Percentiles rank a stretch among this genome's conserved stretches.
Evolutionary conservation across 139 green algal genomes (phyloP).

Genomic region (Pleodorina starrii): DNA sequence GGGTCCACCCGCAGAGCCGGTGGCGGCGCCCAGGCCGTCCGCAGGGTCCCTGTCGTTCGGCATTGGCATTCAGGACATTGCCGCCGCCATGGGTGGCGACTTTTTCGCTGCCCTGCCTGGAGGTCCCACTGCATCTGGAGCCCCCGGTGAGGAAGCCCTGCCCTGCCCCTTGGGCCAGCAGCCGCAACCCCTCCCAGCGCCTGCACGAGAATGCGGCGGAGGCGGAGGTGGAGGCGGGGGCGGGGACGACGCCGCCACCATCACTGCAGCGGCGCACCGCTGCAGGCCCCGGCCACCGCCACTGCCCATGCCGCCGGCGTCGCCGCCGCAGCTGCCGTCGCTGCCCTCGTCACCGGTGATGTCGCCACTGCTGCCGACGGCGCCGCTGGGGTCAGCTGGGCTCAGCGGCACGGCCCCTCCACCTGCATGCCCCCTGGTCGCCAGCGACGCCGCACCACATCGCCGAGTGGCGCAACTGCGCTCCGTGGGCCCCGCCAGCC

Average conservation of each 20-base stretch:
- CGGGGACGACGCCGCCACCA: background rate
- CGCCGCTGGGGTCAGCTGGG: background rate
- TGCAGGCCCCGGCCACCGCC: background rate
- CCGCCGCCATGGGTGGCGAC: background rate
- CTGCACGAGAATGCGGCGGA: too few species aligned
- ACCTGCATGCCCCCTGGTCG: too few species aligned
- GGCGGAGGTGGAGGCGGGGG: background rate
- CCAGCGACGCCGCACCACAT: background rate
- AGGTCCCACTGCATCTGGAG: too few species aligned
- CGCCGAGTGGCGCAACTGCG: background rate
- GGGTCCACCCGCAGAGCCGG: background rate
- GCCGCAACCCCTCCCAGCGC: background rate
- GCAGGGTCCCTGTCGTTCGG: background rate
- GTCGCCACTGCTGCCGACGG: background rate
- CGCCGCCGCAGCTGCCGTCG: background rate
- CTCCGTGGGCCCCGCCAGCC: background rate
- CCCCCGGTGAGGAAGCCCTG: background rate
- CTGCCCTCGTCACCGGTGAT: background rate
- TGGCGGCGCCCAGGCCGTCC: background rate
- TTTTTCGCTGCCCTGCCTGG: background rate
- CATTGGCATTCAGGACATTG: background rate
- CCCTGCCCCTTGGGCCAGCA: background rate
- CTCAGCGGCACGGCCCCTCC: too few species aligned
- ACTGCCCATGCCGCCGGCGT: background rate
- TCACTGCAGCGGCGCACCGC: background rate